Evolutionary conservation across 2,329 filamentous ascomycete genomes (phyloP).

Genomic region (Calonectria henricotiae): DNA sequence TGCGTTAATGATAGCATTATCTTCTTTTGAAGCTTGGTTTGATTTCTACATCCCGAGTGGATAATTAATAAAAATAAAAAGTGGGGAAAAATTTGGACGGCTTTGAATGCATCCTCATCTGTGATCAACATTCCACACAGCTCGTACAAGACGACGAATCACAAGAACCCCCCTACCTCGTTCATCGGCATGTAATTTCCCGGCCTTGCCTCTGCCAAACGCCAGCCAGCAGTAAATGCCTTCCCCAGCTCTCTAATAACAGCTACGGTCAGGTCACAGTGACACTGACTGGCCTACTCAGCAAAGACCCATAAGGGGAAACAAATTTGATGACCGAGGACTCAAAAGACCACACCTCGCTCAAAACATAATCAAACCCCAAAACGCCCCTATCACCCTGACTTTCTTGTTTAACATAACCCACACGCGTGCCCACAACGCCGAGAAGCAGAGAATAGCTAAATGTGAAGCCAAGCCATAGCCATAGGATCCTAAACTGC

Average conservation of each 20-base stretch:
- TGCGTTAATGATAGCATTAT: constrained; percentile 43
- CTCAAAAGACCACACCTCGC: constrained; percentile 30
- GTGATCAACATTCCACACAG: constrained; percentile 5
- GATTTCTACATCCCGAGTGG: constrained; percentile 36
- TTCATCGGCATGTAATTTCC: constrained; percentile 20
- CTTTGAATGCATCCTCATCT: constrained; percentile 20
- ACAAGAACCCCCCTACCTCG: background rate
- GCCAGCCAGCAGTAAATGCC: constrained; percentile 32
- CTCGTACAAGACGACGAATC: constrained; percentile 21
- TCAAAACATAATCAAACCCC: constrained; percentile 36
- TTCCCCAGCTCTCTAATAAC: constrained; percentile 17
- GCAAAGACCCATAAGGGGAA: constrained; percentile 16
- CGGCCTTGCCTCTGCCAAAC: constrained; percentile 30
- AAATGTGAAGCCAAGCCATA: constrained; percentile 23
- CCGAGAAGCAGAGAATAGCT: constrained; percentile 41
- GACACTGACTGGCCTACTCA: background rate
- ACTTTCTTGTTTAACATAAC: constrained; percentile 45
- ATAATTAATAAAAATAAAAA: constrained; percentile 2
- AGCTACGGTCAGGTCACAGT: constrained; percentile 3
- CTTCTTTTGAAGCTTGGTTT: constrained; percentile 29
- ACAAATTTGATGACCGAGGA: constrained; percentile 18
- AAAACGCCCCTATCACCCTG: constrained; percentile 48
- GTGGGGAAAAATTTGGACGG: background rate
- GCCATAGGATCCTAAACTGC: constrained; percentile 40
- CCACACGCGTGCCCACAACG: constrained; percentile 46